Percentiles rank a stretch among this genome's conserved stretches.
Evolutionary conservation across 345 rosid species (phyloP).

Genomic region (Diplotaxis tenuifolia): DNA sequence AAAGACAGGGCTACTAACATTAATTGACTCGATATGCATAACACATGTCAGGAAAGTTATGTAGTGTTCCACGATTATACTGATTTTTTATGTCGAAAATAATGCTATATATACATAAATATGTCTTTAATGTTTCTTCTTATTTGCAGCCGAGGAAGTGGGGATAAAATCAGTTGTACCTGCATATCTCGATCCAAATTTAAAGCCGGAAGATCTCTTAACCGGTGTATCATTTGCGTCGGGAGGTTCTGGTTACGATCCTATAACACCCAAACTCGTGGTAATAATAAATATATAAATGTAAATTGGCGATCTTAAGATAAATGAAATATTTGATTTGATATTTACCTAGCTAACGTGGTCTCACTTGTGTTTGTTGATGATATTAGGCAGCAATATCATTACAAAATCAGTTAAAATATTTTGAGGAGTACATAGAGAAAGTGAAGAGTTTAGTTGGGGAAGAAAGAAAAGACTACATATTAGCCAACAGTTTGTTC

Average conservation of each 20-base stretch:
- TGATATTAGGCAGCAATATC: slow-evolving; percentile 45
- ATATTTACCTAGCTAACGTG: background rate
- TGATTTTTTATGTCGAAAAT: background rate
- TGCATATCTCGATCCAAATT: slow-evolving; percentile 55
- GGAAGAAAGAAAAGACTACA: slow-evolving; percentile 44
- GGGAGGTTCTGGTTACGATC: slow-evolving; percentile 76
- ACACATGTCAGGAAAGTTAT: background rate
- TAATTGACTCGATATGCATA: background rate
- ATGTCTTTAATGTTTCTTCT: background rate
- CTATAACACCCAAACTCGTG: slow-evolving; percentile 51
- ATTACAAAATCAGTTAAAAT: slow-evolving; percentile 41
- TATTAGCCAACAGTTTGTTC: slow-evolving; percentile 44
- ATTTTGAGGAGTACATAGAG: slow-evolving; percentile 50
- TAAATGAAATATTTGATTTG: slow-evolving; percentile 6
- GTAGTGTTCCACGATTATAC: background rate
- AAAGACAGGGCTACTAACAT: background rate
- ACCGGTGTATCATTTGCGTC: slow-evolving; percentile 85
- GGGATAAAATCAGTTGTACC: slow-evolving; percentile 65
- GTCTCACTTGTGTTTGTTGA: background rate
- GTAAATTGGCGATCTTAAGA: background rate
- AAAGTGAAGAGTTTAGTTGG: slow-evolving; percentile 47
- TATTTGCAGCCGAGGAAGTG: slow-evolving; percentile 53
- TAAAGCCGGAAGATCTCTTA: slow-evolving; percentile 51
- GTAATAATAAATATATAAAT: slow-evolving; percentile 35
- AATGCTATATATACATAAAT: background rate